These are phyloP conservation scores for Rhodomyrtus tomentosa DNA, from an alignment of 345 rosid species.

Conservation along the genomic window DNA sequence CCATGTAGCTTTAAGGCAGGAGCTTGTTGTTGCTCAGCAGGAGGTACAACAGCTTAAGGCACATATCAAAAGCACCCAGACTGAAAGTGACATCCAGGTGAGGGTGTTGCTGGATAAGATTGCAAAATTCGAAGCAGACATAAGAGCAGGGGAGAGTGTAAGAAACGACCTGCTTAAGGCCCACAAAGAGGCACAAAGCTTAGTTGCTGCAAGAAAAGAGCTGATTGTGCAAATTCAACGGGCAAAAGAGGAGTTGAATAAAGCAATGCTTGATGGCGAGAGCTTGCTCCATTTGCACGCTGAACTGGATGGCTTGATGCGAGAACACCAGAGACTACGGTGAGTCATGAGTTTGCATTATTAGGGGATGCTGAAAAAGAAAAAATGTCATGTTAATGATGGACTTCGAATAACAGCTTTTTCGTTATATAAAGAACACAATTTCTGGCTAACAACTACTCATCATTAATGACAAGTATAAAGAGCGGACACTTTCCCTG, in stretches of 20 bases:
- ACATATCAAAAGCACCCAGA: slow-evolving; percentile 56
- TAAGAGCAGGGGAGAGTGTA: slow-evolving; percentile 50
- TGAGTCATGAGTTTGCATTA: slow-evolving; percentile 14
- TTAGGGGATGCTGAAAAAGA: background rate
- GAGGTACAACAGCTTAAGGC: slow-evolving; percentile 52
- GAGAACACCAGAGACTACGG: slow-evolving; percentile 60
- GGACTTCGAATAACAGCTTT: background rate
- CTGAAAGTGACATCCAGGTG: slow-evolving; percentile 70
- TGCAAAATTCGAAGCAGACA: slow-evolving; percentile 39
- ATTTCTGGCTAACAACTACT: background rate
- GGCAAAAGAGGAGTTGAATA: slow-evolving; percentile 49
- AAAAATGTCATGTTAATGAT: background rate
- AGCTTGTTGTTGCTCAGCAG: slow-evolving; percentile 38
- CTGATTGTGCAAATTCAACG: slow-evolving; percentile 40
- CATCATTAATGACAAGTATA: background rate
- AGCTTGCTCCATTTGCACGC: slow-evolving; percentile 35
- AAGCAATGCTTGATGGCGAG: slow-evolving; percentile 26
- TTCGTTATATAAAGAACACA: background rate
- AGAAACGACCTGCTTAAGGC: slow-evolving; percentile 62
- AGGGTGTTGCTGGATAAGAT: slow-evolving; percentile 55
- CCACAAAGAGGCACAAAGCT: slow-evolving; percentile 48
- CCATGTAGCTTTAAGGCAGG: slow-evolving; percentile 48
- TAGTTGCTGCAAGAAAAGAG: slow-evolving; percentile 54
- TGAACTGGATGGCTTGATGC: slow-evolving; percentile 55
- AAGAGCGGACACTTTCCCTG: background rate